Percentiles rank a stretch among this genome's conserved stretches.
Conservation (phyloP, 768 basidiomycete species). For the Boletus fagicola region DNA sequence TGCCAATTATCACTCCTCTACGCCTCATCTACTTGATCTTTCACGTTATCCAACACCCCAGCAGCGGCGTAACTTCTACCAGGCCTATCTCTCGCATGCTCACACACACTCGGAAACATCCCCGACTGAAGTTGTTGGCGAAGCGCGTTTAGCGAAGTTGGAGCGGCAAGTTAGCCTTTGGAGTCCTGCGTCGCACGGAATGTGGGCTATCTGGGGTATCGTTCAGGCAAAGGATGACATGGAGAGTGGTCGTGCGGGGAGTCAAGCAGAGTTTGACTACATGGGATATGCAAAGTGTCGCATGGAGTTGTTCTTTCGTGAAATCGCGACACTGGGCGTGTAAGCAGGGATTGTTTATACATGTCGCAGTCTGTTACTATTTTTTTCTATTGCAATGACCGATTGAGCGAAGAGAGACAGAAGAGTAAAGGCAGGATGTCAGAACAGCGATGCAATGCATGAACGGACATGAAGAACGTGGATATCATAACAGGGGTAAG, state of each 20-base stretch:
- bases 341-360: conserved; percentile 8
- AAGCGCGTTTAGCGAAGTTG: conserved; percentile 52
- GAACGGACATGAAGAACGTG: conserved; percentile 40
- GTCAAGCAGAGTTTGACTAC: conserved; percentile 85
- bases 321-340: conserved; percentile 47
- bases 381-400: not conserved
- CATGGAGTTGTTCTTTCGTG: conserved; percentile 60
- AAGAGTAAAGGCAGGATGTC: conserved; percentile 45
- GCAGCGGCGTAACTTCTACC: conserved; percentile 82
- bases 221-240: conserved; percentile 83
- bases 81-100: conserved; percentile 69
- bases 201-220: conserved; percentile 95
- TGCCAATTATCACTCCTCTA: conserved; percentile 75
- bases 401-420: conserved; percentile 28
- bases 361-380: not conserved
- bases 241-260: conserved; percentile 44
- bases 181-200: conserved; percentile 87
- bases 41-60: conserved; percentile 67
- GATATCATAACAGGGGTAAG: conserved; percentile 38
- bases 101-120: conserved; percentile 27
- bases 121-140: conserved; percentile 29
- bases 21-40: conserved; percentile 63
- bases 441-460: conserved; percentile 22
- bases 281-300: conserved; percentile 74
- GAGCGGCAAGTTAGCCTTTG: conserved; percentile 82